Evolutionary conservation across 2,329 filamentous ascomycete genomes (phyloP).

Genomic region (Pseudogymnoascus destructans): DNA sequence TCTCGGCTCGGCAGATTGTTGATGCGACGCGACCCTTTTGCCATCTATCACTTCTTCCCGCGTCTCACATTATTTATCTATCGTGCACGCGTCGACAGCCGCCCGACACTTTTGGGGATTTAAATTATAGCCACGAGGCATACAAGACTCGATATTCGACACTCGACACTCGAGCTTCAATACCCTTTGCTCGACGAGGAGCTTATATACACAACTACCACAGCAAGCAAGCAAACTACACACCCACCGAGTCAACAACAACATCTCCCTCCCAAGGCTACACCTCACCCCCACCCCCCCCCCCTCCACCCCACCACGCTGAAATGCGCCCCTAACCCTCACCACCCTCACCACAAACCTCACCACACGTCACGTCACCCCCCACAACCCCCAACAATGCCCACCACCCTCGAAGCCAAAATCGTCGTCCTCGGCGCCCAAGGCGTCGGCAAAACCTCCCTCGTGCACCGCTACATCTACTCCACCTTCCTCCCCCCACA

Average conservation of each 20-base stretch:
- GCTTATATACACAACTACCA: not conserved
- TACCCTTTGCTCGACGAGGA: not conserved
- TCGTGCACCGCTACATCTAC: slow-evolving; percentile 52
- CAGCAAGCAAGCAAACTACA: not conserved
- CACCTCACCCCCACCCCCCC: not conserved
- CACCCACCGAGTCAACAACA: not conserved
- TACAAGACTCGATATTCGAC: not conserved
- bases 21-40: not conserved
- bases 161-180: not conserved
- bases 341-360: slow-evolving; percentile 15
- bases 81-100: not conserved
- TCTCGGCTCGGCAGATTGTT: not conserved
- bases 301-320: not conserved
- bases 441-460: slow-evolving; percentile 66
- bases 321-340: not conserved
- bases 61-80: not conserved
- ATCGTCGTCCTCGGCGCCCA: slow-evolving; percentile 70
- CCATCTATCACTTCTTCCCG: not conserved
- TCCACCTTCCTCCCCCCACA: slow-evolving; percentile 14
- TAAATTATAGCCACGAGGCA: not conserved
- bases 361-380: slow-evolving; percentile 26
- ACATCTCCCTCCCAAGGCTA: not conserved
- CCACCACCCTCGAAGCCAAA: slow-evolving; percentile 58
- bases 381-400: slow-evolving; percentile 30
- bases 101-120: not conserved